Percentiles rank a stretch among this genome's conserved stretches.
Evolutionary conservation across 768 basidiomycete genomes (phyloP).

Genomic region (Heimioporus sp.): DNA sequence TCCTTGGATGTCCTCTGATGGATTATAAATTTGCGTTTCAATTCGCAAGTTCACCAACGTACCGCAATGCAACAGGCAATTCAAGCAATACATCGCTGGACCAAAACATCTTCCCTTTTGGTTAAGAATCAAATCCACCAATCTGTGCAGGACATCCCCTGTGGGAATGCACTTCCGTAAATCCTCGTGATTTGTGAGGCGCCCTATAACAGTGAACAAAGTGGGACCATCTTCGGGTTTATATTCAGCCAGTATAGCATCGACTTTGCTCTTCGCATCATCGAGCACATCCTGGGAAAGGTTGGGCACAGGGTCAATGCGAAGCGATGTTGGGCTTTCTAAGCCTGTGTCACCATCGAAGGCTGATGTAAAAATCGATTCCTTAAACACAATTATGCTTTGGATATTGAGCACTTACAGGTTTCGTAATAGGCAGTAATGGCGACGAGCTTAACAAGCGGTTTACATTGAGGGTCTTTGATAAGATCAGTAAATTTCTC

Average conservation of each 20-base stretch:
- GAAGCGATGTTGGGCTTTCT: not conserved
- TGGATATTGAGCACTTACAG: conserved; percentile 1
- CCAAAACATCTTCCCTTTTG: too few relatives aligned
- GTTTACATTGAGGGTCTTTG: conserved; percentile 1
- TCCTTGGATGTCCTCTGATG: conserved; percentile 7
- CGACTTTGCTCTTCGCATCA: conserved; percentile 4
- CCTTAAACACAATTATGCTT: not conserved
- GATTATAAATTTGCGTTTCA: not conserved
- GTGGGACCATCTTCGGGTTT: conserved; percentile 8
- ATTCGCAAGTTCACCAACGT: not conserved
- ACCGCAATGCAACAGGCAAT: conserved; percentile 4
- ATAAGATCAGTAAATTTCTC: conserved; percentile 9
- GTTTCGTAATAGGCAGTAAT: conserved; percentile 17
- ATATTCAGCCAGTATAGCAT: conserved; percentile 1
- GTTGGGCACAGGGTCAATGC: not conserved
- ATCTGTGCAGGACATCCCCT: too few relatives aligned
- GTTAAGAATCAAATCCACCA: too few relatives aligned
- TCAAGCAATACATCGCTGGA: too few relatives aligned
- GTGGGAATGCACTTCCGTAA: too few relatives aligned
- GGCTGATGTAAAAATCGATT: not conserved
- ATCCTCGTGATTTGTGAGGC: too few relatives aligned
- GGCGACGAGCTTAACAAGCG: conserved; percentile 17
- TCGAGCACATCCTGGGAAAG: not conserved
- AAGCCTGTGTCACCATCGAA: not conserved
- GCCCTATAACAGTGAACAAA: too few relatives aligned